A percentile compares a stretch with the other conserved stretches of the same genome.
Conservation (phyloP, 2,329 filamentous ascomycete species). For the Phialophora macrospora region DNA sequence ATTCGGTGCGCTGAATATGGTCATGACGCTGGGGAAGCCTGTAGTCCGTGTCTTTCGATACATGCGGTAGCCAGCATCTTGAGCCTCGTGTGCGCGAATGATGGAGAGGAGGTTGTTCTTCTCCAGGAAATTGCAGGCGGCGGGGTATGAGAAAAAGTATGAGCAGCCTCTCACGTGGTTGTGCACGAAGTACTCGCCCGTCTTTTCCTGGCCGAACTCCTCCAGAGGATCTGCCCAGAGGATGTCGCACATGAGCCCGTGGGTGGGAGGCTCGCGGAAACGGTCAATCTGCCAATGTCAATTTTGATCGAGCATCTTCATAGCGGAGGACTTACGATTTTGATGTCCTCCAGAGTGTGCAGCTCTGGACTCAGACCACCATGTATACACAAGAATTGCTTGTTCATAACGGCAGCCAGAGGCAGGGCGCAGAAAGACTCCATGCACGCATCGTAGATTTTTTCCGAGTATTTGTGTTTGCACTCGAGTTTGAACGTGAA, state of each 20-base stretch:
- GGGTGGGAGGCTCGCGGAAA: conserved; percentile 95
- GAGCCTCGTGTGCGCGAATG: conserved; percentile 96
- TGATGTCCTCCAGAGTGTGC: conserved; percentile 92
- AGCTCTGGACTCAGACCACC: conserved; percentile 94
- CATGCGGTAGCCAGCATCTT: conserved; percentile 98
- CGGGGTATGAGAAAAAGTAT: conserved; percentile 98
- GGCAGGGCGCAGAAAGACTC: conserved; percentile 96
- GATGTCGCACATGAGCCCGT: conserved; percentile 98
- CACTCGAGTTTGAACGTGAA: conserved; percentile 99
- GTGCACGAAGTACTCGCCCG: conserved; percentile 94
- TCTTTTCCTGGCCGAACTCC: conserved; percentile 98
- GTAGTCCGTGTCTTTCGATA: conserved; percentile 98
- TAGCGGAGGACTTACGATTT: conserved; percentile 66
- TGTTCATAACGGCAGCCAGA: conserved; percentile 98
- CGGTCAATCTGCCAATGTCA: conserved; percentile 76
- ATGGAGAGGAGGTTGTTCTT: conserved; percentile 98
- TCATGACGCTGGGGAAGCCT: conserved; percentile 99
- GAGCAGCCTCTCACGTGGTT: conserved; percentile 98
- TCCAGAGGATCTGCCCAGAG: conserved; percentile 98
- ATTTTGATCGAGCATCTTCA: conserved; percentile 12
- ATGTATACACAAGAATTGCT: conserved; percentile 98
- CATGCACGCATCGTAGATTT: conserved; percentile 96
- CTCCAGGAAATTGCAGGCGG: conserved; percentile 94
- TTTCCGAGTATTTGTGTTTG: conserved; percentile 99
- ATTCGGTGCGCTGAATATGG: conserved; percentile 98